Base-by-base conservation (phyloP, 2,329 filamentous ascomycete genomes). In the Talaromyces sp. region DNA sequence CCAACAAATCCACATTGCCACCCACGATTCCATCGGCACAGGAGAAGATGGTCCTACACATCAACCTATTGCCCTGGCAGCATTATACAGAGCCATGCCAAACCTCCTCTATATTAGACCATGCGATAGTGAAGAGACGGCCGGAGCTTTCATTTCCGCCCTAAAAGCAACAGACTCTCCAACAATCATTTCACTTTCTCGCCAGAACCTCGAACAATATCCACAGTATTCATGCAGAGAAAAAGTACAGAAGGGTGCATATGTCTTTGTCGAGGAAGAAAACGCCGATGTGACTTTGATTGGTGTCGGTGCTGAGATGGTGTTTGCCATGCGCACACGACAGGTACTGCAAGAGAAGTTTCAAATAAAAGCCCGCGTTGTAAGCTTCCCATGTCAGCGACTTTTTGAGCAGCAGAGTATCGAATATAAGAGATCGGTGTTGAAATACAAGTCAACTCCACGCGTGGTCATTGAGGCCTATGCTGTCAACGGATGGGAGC, bases 31-130 rank as follows among this genome's bases (percentile, higher is more conserved):
- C 7, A 85, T 88, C 54, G 86, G 83, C 22, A 84, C 80, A 43
- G 86, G 87, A 1, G 83, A 88, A 68, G 83, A 88, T 67, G 86
- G 86, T 0, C 86, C 86, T 0, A 88, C 86, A 0, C 86, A 89
- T 68, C 86, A 89, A 71, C 86, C 86, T 2, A 83, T 89, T 34
- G 86, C 82, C 40, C 77, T 89, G 0, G 81, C 83, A 10, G 74
- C 81, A 0, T 76, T 89, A 2, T 89, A 86, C 72, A 83, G 87
- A 4, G 83, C 86, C 27, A 89, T 89, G 86, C 86, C 86, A 0
- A 88, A 88, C 66, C 68, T 89, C 0, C 75, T 85, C 1, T 88
- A 88, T 71, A 86, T 89, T 64, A 83, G 86, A 0, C 86, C 86
- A 0, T 80, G 81, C 56, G 86, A 89, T 67, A 81, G 79, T 56